Conservation (phyloP, 2,329 filamentous ascomycete genomes). For the Pyricularia grisea region DNA sequence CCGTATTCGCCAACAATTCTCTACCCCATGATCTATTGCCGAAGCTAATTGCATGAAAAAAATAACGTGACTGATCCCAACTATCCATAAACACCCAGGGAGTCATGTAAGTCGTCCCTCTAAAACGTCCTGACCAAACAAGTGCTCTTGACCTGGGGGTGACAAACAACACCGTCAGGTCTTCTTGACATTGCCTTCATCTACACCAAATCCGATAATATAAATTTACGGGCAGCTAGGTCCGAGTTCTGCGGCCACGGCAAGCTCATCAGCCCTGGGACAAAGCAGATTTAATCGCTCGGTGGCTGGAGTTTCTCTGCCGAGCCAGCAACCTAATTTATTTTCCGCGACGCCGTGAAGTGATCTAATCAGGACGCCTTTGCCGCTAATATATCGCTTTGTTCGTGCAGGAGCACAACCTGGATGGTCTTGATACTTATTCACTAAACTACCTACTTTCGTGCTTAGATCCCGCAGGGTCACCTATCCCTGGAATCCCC, state of each 20-base stretch:
- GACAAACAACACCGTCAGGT: conserved; percentile 13
- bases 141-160: conserved; percentile 18
- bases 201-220: conserved; percentile 24
- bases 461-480: too few species aligned
- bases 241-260: conserved; percentile 16
- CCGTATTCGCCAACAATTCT: conserved; percentile 3
- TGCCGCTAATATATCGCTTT: too few species aligned
- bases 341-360: too few species aligned
- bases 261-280: conserved; percentile 12
- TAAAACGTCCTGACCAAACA: conserved; percentile 18
- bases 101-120: conserved; percentile 21
- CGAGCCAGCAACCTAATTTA: too few species aligned
- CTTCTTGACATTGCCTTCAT: conserved; percentile 19
- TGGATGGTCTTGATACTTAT: too few species aligned
- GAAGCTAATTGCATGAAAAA: conserved; percentile 21
- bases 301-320: too few species aligned
- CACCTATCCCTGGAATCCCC: too few species aligned
- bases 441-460: too few species aligned
- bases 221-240: conserved; percentile 16
- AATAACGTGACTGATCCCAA: conserved; percentile 23
- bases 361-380: too few species aligned
- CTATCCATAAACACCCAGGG: conserved; percentile 21
- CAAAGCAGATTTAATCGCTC: too few species aligned
- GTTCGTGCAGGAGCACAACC: too few species aligned
- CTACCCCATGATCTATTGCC: too few species aligned